Percentiles rank a stretch among this genome's conserved stretches.
phyloP scores from a whole-genome alignment of 192 early-diverging fungal species.

The Gonapodya prolifera region DNA sequence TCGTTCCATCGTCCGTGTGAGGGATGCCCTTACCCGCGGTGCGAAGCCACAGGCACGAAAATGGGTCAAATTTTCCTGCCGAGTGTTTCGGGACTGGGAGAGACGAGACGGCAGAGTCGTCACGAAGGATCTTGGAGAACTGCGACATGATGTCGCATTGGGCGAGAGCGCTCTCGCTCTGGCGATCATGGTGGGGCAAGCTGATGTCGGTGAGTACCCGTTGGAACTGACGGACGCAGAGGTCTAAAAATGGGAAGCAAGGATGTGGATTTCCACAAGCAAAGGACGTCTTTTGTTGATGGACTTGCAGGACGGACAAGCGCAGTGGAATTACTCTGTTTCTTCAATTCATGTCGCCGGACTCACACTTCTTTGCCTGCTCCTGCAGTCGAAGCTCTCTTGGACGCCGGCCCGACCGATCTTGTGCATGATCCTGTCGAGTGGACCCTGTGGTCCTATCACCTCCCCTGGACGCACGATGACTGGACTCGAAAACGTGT shows the following conservation, averaged over 20 bases:
- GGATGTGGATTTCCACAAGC: too few relatives aligned
- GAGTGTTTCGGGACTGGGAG: not conserved
- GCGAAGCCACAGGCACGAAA: not conserved
- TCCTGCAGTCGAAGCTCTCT: not conserved
- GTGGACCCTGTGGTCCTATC: not conserved
- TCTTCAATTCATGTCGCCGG: too few relatives aligned
- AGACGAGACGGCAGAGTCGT: not conserved
- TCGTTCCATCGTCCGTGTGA: not conserved
- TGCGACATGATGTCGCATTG: not conserved
- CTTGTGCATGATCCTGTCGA: not conserved
- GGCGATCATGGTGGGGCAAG: not conserved
- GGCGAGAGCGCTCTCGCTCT: not conserved
- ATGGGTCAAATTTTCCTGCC: not conserved
- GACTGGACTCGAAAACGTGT: not conserved
- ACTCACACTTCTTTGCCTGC: not conserved
- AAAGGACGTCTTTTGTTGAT: too few relatives aligned
- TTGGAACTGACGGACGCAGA: too few relatives aligned
- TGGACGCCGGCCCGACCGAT: not conserved
- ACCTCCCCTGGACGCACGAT: not conserved
- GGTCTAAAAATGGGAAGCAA: too few relatives aligned
- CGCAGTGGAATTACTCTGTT: too few relatives aligned
- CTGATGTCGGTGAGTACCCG: not conserved
- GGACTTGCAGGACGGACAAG: too few relatives aligned
- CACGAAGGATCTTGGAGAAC: not conserved
- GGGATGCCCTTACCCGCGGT: not conserved